phyloP scores from a whole-genome alignment of 345 rosid genomes.

The Rubroshorea leprosula region DNA sequence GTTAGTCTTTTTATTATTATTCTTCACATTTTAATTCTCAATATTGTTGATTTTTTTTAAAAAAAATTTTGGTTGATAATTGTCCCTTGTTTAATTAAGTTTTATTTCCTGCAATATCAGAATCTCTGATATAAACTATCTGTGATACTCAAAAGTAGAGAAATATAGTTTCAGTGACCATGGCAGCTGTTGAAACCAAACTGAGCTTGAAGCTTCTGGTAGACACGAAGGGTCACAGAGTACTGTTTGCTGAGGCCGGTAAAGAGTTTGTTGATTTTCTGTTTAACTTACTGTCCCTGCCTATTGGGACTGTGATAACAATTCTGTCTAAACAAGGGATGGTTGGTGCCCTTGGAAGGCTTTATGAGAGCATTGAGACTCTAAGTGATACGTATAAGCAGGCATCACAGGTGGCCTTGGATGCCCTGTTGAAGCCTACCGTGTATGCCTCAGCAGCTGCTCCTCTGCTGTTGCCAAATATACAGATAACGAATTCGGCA shows the following conservation, averaged over 20 bases:
- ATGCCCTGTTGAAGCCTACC: conserved; percentile 2
- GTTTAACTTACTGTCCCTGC: conserved; percentile 16
- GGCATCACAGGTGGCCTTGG: conserved; percentile 1
- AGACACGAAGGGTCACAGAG: conserved; percentile 11
- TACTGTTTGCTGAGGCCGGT: conserved; percentile 24
- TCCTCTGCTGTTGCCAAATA: conserved; percentile 2
- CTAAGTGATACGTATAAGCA: conserved; percentile 9
- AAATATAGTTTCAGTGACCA: too few species aligned
- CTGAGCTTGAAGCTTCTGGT: conserved; percentile 14
- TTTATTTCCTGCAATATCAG: too few species aligned
- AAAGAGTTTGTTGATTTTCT: conserved; percentile 33
- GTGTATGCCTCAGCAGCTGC: too few species aligned
- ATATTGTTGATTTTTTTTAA: too few species aligned
- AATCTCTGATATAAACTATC: too few species aligned
- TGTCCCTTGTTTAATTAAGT: too few species aligned
- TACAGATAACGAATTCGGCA: not conserved
- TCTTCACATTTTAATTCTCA: too few species aligned
- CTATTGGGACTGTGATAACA: conserved; percentile 13
- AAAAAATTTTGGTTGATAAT: too few species aligned
- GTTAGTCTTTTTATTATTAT: too few species aligned
- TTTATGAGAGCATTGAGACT: conserved; percentile 15
- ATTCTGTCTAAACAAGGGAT: not conserved
- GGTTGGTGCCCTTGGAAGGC: conserved; percentile 17
- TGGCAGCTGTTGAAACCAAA: too few species aligned
- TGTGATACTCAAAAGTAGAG: too few species aligned